Evolutionary conservation across 2,329 filamentous ascomycete species (phyloP).

Genomic region (Stemphylium lycopersici): DNA sequence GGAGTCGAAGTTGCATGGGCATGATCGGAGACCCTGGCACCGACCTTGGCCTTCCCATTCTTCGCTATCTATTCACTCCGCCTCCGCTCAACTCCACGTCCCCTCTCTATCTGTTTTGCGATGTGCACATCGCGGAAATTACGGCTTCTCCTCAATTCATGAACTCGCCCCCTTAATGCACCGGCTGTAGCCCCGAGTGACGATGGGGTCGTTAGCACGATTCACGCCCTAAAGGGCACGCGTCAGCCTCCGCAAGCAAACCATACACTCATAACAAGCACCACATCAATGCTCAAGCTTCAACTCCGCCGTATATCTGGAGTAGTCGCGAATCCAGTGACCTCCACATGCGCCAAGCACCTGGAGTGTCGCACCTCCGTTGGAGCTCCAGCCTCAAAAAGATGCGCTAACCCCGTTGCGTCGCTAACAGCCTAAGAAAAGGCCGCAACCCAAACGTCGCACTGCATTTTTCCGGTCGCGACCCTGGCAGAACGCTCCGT

Average conservation of each 20-base stretch:
- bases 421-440: slow-evolving; percentile 26
- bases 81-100: neutral
- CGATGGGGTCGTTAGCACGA: neutral
- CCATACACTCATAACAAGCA: slow-evolving; percentile 27
- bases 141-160: neutral
- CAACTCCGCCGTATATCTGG: slow-evolving; percentile 13
- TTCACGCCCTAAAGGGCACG: slow-evolving; percentile 19
- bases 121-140: neutral
- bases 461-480: slow-evolving; percentile 13
- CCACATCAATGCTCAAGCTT: slow-evolving; percentile 11
- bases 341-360: slow-evolving; percentile 25
- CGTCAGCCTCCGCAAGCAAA: slow-evolving; percentile 25
- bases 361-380: slow-evolving; percentile 40
- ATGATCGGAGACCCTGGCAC: too few species aligned
- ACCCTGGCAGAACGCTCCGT: slow-evolving; percentile 11
- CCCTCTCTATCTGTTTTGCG: neutral
- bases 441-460: slow-evolving; percentile 25
- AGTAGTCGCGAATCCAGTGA: slow-evolving; percentile 4
- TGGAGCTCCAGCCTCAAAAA: slow-evolving; percentile 23
- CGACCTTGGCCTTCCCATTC: too few species aligned
- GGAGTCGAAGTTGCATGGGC: too few species aligned
- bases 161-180: neutral
- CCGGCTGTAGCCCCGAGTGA: neutral
- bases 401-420: slow-evolving; percentile 20
- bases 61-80: neutral